Conservation (phyloP, 1,284 basidiomycete species). For the Gastroboletus turbinatus region DNA sequence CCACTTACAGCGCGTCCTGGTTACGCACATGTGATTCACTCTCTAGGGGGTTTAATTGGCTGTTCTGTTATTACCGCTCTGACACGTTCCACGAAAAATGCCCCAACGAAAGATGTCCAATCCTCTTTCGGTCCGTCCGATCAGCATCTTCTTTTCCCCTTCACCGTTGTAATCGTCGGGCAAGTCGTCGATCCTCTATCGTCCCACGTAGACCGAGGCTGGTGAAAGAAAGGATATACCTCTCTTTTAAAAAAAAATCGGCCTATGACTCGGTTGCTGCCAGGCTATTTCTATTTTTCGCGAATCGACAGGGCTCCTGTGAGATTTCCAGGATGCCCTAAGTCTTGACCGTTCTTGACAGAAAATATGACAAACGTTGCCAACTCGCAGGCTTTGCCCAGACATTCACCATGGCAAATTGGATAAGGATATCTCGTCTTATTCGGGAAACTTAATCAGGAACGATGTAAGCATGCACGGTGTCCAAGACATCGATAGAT, state of each 20-base stretch:
- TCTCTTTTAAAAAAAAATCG: neutral
- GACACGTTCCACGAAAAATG: slow-evolving; percentile 7
- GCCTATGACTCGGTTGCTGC: neutral
- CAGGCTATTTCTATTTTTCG: neutral
- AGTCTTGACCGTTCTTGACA: neutral
- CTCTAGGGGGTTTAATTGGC: neutral
- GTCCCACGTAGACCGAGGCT: neutral
- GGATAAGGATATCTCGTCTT: neutral
- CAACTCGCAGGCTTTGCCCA: neutral
- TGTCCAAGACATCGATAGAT: neutral
- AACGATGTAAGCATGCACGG: slow-evolving; percentile 16
- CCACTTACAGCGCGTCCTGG: slow-evolving; percentile 5
- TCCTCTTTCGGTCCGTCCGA: neutral
- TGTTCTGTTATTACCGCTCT: slow-evolving; percentile 20
- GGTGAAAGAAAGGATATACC: neutral
- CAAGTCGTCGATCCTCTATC: slow-evolving; percentile 9
- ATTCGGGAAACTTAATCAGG: slow-evolving; percentile 7
- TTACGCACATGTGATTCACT: slow-evolving; percentile 8
- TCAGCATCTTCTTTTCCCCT: slow-evolving; percentile 2
- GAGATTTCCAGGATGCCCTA: neutral
- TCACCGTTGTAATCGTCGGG: neutral
- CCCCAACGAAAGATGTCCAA: neutral
- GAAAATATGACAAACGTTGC: neutral
- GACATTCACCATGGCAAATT: neutral
- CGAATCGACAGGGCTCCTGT: neutral